Percentiles rank a stretch among this genome's conserved stretches.
Evolutionary conservation across 129 eudicot species (phyloP).

Genomic region (Sambucus nigra): DNA sequence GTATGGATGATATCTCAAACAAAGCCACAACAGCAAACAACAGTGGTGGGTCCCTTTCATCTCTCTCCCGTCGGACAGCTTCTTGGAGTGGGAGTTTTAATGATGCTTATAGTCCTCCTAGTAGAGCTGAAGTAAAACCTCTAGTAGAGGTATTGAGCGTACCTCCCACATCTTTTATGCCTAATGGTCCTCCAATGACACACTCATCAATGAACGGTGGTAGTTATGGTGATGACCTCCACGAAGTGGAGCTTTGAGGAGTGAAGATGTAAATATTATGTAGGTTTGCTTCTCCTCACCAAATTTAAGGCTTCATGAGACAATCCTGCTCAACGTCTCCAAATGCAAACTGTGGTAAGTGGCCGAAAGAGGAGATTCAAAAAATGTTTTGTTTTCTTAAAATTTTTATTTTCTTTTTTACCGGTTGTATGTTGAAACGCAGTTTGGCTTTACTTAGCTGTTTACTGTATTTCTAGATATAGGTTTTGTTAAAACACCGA

Average conservation of each 20-base stretch:
- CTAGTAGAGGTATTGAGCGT: slow-evolving; percentile 39
- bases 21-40: slow-evolving; percentile 16
- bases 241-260: slow-evolving; percentile 69
- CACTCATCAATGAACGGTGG: slow-evolving; percentile 36
- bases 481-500: slow-evolving; percentile 18
- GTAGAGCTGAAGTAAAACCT: slow-evolving; percentile 28
- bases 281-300: slow-evolving; percentile 21
- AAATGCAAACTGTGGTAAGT: neutral
- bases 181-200: slow-evolving; percentile 20
- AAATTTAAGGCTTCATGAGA: neutral
- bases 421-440: slow-evolving; percentile 13
- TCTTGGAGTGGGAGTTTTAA: slow-evolving; percentile 76
- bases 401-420: neutral
- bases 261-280: slow-evolving; percentile 28
- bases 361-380: slow-evolving; percentile 6
- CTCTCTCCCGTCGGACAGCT: slow-evolving; percentile 66
- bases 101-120: slow-evolving; percentile 28
- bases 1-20: slow-evolving; percentile 53
- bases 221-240: slow-evolving; percentile 60
- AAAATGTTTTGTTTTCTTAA: neutral
- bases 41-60: slow-evolving; percentile 24
- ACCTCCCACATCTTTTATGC: slow-evolving; percentile 29
- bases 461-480: slow-evolving; percentile 26
- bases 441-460: slow-evolving; percentile 8
- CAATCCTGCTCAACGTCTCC: neutral